Evolutionary conservation across 345 rosid species (phyloP), one percentile per base, ranked within the genome.

Genomic region (Gossypium stocksii): DNA sequence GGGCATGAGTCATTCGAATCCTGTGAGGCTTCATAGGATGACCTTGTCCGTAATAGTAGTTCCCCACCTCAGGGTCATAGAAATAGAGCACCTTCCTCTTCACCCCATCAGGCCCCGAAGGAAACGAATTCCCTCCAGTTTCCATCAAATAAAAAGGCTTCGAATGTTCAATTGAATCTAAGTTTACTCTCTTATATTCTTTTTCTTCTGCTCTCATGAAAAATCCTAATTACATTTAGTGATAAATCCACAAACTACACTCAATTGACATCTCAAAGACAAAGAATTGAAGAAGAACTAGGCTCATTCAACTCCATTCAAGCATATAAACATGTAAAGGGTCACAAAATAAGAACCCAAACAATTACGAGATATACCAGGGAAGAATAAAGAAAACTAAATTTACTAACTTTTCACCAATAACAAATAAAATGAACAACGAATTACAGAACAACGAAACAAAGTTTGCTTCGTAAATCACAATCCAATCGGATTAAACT

Each of bases 21-120:
- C 89, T 85, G 27, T 88, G 90, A 29, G 93, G 90, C 85, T 86
- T 87, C 90, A 86, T 86, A 41, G 90, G 89, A 71, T 86, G 90
- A 20, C 89, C 88, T 66, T 88, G 89, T 4, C 89, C 91, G 58
- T 82, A 87, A 70, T 86, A 87, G 78, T 87, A 90, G 78, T 88
- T 90, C 46, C 93, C 89, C 34, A 85, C 90, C 77, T 90, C 95
- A 3, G 91, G 91, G 68, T 90, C 89, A 22, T 85, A 90, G 79
- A 87, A 86, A 41, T 86, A 90, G 76, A 85, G 84, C 8, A 87
- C 90, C 77, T 85, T 87, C 78, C 92, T 86, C 92, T 87, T 87
- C 59, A 85, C 88, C 46, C 90, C 90, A 67, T 88, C 92, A 44
- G 86, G 74, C 57, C 87, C 92, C 1, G 89, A 83, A 17, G 85